Evolutionary conservation across 78 protist genomes (phyloP), one percentile per base, ranked within the genome.

Genomic region (Speleostelium caveatum): DNA sequence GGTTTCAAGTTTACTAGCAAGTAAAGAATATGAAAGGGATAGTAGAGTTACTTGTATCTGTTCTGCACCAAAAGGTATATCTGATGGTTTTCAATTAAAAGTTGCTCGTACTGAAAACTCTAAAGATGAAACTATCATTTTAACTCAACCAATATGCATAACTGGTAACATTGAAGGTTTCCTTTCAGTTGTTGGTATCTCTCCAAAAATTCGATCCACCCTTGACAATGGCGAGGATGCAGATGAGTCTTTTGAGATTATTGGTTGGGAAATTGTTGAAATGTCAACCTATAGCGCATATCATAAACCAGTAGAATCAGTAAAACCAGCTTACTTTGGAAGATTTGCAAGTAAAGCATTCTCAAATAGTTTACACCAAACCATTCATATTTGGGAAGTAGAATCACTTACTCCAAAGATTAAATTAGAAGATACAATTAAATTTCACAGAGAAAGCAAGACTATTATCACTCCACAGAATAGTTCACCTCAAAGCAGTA

Each of bases 351-450:
- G 65, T 14, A 80, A 36, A 16, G 68, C 89, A 8, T 80, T 80
- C 42, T 63, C 73, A 2, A 49, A 63, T 6, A 65, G 51, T 22
- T 7, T 28, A 5, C 65, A 66, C 39, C 75, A 75, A n/a, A 77
- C 51, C 33, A 80, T 80, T 30, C 89, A 80, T 60, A 80, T 80
- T 39, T 80, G 89, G 89, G 89, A 80, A 41, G n/a, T 80, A 8
- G 89, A 80, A 39, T 67, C 77, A 5, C 72, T 67, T 28, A 80
- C 89, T 21, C 89, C 89, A 35, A 67, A 65, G 3, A 32, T 80
- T 10, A 35, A 60, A 14, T n/a, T 80, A 12, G 89, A 80, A 30
- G 89, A 80, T 22, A 80, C 89, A 7, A 80, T 80, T 60, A 62
- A 26, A 21, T 73, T 73, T 73, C 53, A 33, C n/a, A n/a, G n/a